A percentile compares a stretch with the other conserved stretches of the same genome.
phyloP scores from a whole-genome alignment of 306 rosid species.

The Gynostemma pentaphyllum region DNA sequence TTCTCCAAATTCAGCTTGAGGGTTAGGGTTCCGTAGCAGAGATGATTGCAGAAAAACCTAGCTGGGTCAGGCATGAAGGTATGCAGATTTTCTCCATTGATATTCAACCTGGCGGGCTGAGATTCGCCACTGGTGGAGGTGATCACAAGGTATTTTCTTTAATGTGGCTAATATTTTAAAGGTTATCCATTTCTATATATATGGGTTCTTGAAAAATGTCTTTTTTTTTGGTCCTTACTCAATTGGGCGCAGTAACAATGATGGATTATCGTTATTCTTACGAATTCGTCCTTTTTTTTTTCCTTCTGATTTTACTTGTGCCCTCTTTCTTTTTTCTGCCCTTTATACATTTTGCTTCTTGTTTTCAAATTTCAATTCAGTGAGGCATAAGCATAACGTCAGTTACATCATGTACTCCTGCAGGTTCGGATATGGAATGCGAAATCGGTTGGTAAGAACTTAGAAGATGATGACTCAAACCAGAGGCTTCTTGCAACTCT shows the following conservation, averaged over 20 bases:
- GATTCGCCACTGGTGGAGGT: slow-evolving; percentile 97
- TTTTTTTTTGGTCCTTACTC: background rate
- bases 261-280: background rate
- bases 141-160: slow-evolving; percentile 73
- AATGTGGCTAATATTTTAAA: background rate
- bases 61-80: slow-evolving; percentile 93
- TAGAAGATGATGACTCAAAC: slow-evolving; percentile 42
- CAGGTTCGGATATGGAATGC: slow-evolving; percentile 98
- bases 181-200: background rate
- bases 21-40: slow-evolving; percentile 9
- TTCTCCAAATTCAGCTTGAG: slow-evolving; percentile 12
- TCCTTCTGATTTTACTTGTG: background rate
- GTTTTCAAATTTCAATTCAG: background rate
- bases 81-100: slow-evolving; percentile 97
- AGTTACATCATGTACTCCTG: slow-evolving; percentile 5
- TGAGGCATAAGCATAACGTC: too few relatives aligned
- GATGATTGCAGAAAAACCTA: slow-evolving; percentile 94
- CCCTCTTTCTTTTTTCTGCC: background rate
- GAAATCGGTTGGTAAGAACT: slow-evolving; percentile 64
- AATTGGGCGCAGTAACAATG: background rate
- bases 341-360: background rate
- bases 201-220: background rate
- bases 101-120: slow-evolving; percentile 87
- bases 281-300: background rate
- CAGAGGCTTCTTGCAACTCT: slow-evolving; percentile 95